Base-by-base conservation (phyloP, 2,329 filamentous ascomycete species). In the Fusarium xyrophilum region DNA sequence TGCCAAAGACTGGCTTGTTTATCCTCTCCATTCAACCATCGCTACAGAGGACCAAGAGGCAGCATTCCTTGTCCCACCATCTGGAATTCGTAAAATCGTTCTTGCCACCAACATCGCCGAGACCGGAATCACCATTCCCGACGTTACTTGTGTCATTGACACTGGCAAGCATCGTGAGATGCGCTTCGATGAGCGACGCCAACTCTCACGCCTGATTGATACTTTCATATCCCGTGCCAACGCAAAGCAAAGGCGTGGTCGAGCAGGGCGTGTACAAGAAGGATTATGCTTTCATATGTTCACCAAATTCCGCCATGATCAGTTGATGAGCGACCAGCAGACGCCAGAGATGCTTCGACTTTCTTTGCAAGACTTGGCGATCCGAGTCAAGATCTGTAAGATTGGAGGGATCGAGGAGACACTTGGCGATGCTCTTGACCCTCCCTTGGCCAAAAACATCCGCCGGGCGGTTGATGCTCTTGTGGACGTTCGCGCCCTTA, bases 91-190 rank as follows among this genome's bases (percentile, higher is more conserved):
- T 67, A 99, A 99, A 81, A 96, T 99, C 68, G 95, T 99, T 4
- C 86, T 99, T 56, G 94, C 96, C 3, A 99, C 96, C 17, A 99
- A 99, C 76, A 99, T 99, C 77, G 96, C 96, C 7, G 96, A 99
- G 78, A 99, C 96, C 1, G 96, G 96, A 82, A 97, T 99, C 75
- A 99, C 96, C 0, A 99, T 99, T 69, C 96, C 96, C 2, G 96
- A 99, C 76, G 93, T 99, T 32, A 98, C 96, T 1, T 97, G 94
- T 73, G 96, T 99, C 46, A 91, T 99, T 61, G 96, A 99, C 78
- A 94, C 93, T 1, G 96, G 96, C 59, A 98, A 97, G 79, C 95
- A 98, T 79, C 93, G 96, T 70, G 95, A 97, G 79, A 97, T 97
- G 95, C 86, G 95, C 30, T 98, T 97, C 73, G 95, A 99, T 75